Percentiles rank a stretch among this genome's conserved stretches.
These are phyloP conservation scores for Fusarium tuaranense DNA, from an alignment of 2,329 filamentous ascomycete species.

Conservation along the genomic window DNA sequence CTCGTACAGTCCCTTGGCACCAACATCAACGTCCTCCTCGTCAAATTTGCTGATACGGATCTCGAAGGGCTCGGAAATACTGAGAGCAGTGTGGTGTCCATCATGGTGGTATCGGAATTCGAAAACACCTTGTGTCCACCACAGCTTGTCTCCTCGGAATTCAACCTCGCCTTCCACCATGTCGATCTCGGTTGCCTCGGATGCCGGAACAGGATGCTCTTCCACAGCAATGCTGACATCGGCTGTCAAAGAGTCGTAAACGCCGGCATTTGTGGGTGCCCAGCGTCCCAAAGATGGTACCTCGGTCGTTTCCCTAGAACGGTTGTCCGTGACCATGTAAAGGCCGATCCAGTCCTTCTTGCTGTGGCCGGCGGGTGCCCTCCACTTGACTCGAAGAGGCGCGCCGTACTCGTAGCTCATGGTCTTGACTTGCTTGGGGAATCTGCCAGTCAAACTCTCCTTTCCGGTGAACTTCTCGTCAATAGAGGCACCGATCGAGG, in stretches of 20 bases:
- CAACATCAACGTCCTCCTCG: conserved; percentile 74
- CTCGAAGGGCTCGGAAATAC: conserved; percentile 93
- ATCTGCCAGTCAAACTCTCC: conserved; percentile 77
- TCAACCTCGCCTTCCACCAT: conserved; percentile 83
- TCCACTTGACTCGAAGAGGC: conserved; percentile 91
- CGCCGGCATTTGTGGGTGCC: conserved; percentile 81
- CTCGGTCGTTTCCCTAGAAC: conserved; percentile 84
- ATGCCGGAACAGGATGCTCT: conserved; percentile 69
- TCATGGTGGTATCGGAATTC: conserved; percentile 98
- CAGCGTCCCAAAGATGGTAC: conserved; percentile 90
- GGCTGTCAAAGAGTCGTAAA: conserved; percentile 79
- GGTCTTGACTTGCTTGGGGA: conserved; percentile 78
- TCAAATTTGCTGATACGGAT: conserved; percentile 86
- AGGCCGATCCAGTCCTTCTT: conserved; percentile 96
- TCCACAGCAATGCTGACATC: conserved; percentile 81
- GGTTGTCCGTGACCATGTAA: conserved; percentile 96
- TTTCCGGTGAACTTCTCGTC: conserved; percentile 75
- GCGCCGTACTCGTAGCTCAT: conserved; percentile 89
- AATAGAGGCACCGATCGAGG: conserved; percentile 60
- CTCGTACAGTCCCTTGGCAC: conserved; percentile 71
- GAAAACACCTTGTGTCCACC: conserved; percentile 97
- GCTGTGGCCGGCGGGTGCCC: conserved; percentile 86
- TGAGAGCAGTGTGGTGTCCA: conserved; percentile 92
- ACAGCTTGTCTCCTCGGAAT: conserved; percentile 93
- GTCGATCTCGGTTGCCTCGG: conserved; percentile 65